Base-by-base conservation (phyloP, 1,139 yeast species). In the Lodderomyces margitis region DNA sequence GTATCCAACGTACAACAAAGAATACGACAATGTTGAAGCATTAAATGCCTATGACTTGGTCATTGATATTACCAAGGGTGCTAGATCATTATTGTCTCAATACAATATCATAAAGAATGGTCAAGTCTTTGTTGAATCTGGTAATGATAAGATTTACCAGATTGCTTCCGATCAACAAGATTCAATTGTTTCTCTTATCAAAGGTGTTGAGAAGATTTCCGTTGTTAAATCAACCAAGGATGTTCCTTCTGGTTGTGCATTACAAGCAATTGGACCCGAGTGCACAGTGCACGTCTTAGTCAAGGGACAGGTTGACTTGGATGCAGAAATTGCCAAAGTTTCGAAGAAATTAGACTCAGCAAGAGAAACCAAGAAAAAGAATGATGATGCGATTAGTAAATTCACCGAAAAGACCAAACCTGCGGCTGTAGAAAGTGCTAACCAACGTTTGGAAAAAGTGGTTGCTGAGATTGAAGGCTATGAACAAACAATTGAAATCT, bases 231-330 rank as follows among this genome's bases (percentile, higher is more conserved):
- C 66, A 31, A 64, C 67, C 21, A 59, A 65, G 31, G 76, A 78
- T 12, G 78, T 85, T 49, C 97, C 97, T 51, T 79, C 81, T 44
- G 98, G 98, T 36, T 87, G 96, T 64, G 96, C 94, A 36, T 78
- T 88, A 52, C 83, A 81, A 53, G 79, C 95, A 40, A 86, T 91
- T 47, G 80, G 80, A 44, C 84, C 95, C 36, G 84, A 80, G 40
- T 83, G 88, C 59, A 84, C 83, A 48, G 98, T 91, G 30, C 96
- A 87, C 57, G 80, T 91, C 28, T 76, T 92, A 61, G 97, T 92
- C 46, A 88, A 88, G 75, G 98, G 98, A 43, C 94, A 87, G 61
- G 82, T 92, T 54, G 97, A 92, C 61, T 79, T 91, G 55, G 97
- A 89, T 55, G 83, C 86, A 40, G 98, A 92, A 68, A 87, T 92